Evolutionary conservation across 2,329 filamentous ascomycete species (phyloP), one percentile per base, ranked within the genome.

Genomic region (Talaromyces funiculosus): DNA sequence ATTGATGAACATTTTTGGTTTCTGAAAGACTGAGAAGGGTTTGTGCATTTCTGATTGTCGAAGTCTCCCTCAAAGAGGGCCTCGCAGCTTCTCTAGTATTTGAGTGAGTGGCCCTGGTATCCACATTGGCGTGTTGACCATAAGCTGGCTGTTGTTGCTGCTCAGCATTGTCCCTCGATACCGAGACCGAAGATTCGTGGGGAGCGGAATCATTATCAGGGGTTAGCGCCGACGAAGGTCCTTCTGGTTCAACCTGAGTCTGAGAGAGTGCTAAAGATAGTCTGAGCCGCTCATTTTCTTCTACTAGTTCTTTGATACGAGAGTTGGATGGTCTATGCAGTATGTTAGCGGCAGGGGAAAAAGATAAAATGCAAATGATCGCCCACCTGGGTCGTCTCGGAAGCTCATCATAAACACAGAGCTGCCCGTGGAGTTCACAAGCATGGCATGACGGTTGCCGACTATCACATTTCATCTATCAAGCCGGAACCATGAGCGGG

Each of bases 1-100:
- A 73, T 3, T 78, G 72, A 14, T 77, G 70, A 8, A 8, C n/a
- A 22, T 77, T 77, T 8, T 75, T 37, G 71, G 75, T 64, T 49
- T 61, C 20, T 61, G 65, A 42, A 53, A 61, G 7, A 49, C 40
- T 22, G 31, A 58, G 55, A 20, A n/a, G 42, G 7, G 22, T n/a
- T 14, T 35, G 26, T 12, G 20, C 43, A 22, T n/a, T 31, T 26
- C n/a, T n/a, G 10, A 9, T n/a, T 24, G 31, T 57, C n/a, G 40
- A 12, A 22, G 6, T 20, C 38, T 26, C 24, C 26, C 47, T 51
- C 20, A 9, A 42, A 4, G 26, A 33, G 10, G 47, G 26, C 14
- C 29, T 33, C 9, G n/a, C 14, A 9, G 47, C 10, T 33, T 18
- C 18, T 18, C 29, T 51, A 12, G 47, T 10, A 29, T 9, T 16